These are phyloP conservation scores for Baorangia bicolor DNA, from an alignment of 768 basidiomycete species.

Conservation along the genomic window DNA sequence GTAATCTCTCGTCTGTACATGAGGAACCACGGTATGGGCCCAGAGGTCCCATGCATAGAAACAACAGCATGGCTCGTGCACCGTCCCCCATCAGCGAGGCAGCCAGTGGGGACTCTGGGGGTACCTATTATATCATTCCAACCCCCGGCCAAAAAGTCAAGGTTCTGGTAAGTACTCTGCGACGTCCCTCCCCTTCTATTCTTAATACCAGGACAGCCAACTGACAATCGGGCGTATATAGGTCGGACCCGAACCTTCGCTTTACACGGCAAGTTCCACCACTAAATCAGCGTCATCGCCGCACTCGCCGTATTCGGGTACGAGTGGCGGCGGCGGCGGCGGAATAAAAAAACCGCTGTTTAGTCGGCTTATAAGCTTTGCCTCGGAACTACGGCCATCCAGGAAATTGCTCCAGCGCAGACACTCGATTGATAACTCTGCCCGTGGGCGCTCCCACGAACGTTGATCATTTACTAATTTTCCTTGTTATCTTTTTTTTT, in stretches of 20 bases:
- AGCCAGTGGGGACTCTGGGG: constrained; percentile 55
- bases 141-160: constrained; percentile 73
- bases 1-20: constrained; percentile 36
- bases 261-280: constrained; percentile 58
- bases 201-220: constrained; percentile 14
- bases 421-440: constrained; percentile 45
- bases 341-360: constrained; percentile 58
- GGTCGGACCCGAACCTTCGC: constrained; percentile 47
- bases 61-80: constrained; percentile 31
- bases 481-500: neutral
- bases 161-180: constrained; percentile 56
- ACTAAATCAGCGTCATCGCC: constrained; percentile 57
- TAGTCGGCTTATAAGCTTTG: constrained; percentile 56
- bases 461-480: constrained; percentile 14
- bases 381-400: constrained; percentile 44
- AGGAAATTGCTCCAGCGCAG: constrained; percentile 45
- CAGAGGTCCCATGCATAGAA: constrained; percentile 29
- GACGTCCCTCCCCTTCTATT: constrained; percentile 4
- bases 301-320: constrained; percentile 33
- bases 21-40: constrained; percentile 38
- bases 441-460: constrained; percentile 21
- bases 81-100: constrained; percentile 39
- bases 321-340: constrained; percentile 21
- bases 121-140: constrained; percentile 75
- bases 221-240: constrained; percentile 34